These are phyloP conservation scores for Neoscytalidium dimidiatum DNA, from an alignment of 2,329 filamentous ascomycete genomes.

Conservation along the genomic window DNA sequence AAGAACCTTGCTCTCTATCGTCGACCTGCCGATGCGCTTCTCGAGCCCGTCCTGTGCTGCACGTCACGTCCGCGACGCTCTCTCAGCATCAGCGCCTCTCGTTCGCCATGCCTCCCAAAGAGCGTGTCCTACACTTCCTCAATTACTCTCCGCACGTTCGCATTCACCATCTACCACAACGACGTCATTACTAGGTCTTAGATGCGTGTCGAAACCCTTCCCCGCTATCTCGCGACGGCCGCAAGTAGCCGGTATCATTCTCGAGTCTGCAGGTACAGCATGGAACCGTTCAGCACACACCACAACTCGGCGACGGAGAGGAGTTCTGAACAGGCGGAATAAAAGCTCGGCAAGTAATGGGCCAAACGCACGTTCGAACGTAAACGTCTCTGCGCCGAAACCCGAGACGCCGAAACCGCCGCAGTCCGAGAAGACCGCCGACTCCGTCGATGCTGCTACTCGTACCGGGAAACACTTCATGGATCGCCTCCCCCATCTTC, in stretches of 20 bases:
- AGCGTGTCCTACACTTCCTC: neutral
- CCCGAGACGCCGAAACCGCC: constrained; percentile 25
- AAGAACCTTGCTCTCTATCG: constrained; percentile 33
- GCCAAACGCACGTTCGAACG: constrained; percentile 22
- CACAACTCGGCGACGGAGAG: constrained; percentile 23
- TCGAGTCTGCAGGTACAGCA: constrained; percentile 19
- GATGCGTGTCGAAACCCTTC: constrained; percentile 1
- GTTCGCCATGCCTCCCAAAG: neutral
- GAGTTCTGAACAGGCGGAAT: constrained; percentile 31
- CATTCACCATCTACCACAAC: constrained; percentile 1
- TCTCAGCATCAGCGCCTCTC: neutral
- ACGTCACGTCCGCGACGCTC: neutral
- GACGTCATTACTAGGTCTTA: constrained; percentile 16
- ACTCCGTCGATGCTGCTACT: constrained; percentile 28
- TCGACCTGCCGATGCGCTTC: constrained; percentile 28
- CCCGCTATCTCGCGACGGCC: neutral
- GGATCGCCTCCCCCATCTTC: constrained; percentile 55
- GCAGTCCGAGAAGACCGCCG: constrained; percentile 25
- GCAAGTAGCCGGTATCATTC: neutral
- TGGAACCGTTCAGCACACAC: constrained; percentile 34
- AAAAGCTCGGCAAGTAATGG: constrained; percentile 40
- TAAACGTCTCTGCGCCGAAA: constrained; percentile 21
- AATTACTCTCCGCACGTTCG: neutral
- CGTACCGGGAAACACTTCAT: constrained; percentile 50
- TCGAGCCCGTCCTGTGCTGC: constrained; percentile 1